phyloP scores from a whole-genome alignment of 768 basidiomycete species.

The Roridomyces roridus region DNA sequence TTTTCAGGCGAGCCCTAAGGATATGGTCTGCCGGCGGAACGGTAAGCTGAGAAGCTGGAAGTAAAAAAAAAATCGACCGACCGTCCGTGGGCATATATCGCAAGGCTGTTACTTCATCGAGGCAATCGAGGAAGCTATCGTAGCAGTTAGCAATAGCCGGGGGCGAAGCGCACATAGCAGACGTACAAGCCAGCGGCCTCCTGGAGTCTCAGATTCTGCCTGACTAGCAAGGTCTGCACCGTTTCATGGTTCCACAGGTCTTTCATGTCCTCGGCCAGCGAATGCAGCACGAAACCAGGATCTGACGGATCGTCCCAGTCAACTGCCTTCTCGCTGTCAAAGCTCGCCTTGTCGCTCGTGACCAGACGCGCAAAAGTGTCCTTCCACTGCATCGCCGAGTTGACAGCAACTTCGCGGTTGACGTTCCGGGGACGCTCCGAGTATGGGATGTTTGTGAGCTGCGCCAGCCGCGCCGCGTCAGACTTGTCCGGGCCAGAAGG shows the following conservation, averaged over 20 bases:
- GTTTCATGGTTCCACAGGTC: constrained; percentile 66
- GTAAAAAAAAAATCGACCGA: constrained; percentile 30
- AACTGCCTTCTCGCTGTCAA: constrained; percentile 37
- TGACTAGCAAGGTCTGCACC: constrained; percentile 55
- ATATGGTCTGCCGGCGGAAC: constrained; percentile 62
- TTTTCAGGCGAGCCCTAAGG: constrained; percentile 72
- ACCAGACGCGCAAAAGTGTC: constrained; percentile 46
- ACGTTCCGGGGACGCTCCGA: constrained; percentile 32
- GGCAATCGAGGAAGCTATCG: constrained; percentile 69
- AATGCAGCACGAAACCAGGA: constrained; percentile 61
- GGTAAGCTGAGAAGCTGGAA: neutral
- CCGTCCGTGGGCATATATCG: constrained; percentile 74
- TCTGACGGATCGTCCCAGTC: constrained; percentile 60
- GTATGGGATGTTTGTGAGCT: constrained; percentile 27
- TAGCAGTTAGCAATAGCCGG: constrained; percentile 32
- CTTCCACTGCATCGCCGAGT: constrained; percentile 60
- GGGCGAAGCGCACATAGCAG: neutral
- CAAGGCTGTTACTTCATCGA: constrained; percentile 66
- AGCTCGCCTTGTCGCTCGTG: constrained; percentile 32
- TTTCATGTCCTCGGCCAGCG: constrained; percentile 69
- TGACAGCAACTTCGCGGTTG: constrained; percentile 57
- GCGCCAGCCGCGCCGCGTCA: constrained; percentile 34
- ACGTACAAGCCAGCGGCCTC: constrained; percentile 79
- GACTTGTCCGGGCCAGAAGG: constrained; percentile 46
- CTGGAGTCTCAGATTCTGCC: constrained; percentile 63